phyloP scores from a whole-genome alignment of 129 eudicot genomes.

The Flaveria linearis region DNA sequence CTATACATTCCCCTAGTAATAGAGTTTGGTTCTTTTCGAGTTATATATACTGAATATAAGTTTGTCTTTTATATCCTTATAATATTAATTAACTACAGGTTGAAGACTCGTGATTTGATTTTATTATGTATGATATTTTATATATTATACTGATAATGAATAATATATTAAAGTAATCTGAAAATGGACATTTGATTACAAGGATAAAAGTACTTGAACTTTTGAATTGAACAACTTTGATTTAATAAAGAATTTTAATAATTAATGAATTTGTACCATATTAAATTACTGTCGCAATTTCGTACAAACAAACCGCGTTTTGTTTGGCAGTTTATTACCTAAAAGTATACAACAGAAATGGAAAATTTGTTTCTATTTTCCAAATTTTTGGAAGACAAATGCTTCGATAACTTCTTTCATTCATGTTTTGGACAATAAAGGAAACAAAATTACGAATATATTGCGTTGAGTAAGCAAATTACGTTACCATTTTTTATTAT shows the following conservation, averaged over 20 bases:
- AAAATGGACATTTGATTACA: background rate
- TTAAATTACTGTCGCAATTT: background rate
- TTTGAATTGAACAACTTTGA: background rate
- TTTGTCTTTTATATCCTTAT: background rate
- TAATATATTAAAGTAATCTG: background rate
- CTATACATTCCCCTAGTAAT: background rate
- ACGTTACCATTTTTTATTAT: background rate
- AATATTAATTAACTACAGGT: background rate
- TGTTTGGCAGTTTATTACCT: constrained; percentile 1
- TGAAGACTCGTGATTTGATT: background rate
- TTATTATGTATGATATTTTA: background rate
- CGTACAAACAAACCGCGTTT: background rate
- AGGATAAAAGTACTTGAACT: background rate
- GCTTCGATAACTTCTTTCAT: constrained; percentile 7
- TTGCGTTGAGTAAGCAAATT: constrained; percentile 5
- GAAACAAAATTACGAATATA: constrained; percentile 2
- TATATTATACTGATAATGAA: background rate
- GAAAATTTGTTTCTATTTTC: constrained; percentile 26
- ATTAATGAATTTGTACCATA: background rate
- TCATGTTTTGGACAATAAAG: constrained; percentile 20
- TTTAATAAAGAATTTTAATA: background rate
- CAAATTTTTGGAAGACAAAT: constrained; percentile 23
- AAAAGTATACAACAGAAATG: constrained; percentile 8
- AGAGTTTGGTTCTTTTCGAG: background rate
- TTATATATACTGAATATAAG: background rate